These are phyloP conservation scores for Conoideocrella luteorostrata DNA, from an alignment of 2,329 filamentous ascomycete genomes.

Conservation along the genomic window DNA sequence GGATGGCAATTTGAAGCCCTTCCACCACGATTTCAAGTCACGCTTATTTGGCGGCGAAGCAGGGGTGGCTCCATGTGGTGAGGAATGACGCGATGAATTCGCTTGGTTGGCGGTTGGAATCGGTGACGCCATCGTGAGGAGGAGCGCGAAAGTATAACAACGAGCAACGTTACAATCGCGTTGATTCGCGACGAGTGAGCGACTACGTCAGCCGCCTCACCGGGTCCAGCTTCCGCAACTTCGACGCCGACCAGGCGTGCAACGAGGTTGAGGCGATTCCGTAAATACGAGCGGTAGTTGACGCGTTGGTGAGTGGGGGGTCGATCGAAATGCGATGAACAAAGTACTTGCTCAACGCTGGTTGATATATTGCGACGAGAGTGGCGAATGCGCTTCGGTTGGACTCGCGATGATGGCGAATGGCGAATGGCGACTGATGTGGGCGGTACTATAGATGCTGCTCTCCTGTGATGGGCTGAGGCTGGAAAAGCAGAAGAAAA, in stretches of 20 bases:
- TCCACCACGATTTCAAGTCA: slow-evolving; percentile 96
- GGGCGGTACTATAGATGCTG: background rate
- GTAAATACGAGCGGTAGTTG: background rate
- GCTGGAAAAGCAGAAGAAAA: background rate
- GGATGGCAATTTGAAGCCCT: slow-evolving; percentile 72
- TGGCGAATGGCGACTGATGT: background rate
- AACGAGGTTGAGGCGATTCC: background rate
- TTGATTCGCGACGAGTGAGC: background rate
- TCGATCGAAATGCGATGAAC: background rate
- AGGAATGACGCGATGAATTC: slow-evolving; percentile 21
- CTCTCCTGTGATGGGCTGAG: background rate
- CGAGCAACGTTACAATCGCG: background rate
- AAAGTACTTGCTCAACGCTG: background rate
- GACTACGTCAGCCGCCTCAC: slow-evolving; percentile 3
- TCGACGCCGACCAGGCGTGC: slow-evolving; percentile 3
- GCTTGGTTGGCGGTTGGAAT: slow-evolving; percentile 25
- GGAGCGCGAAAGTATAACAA: background rate
- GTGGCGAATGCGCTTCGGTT: background rate
- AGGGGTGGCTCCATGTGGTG: slow-evolving; percentile 31
- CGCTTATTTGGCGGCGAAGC: slow-evolving; percentile 74
- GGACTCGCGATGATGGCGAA: slow-evolving; percentile 2
- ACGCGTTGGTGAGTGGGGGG: background rate
- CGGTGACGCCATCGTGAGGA: slow-evolving; percentile 29
- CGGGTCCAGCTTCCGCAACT: slow-evolving; percentile 5
- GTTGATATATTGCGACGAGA: background rate